Base-by-base conservation (phyloP, 1,284 basidiomycete genomes). In the Cryptococcus deneoformans region DNA sequence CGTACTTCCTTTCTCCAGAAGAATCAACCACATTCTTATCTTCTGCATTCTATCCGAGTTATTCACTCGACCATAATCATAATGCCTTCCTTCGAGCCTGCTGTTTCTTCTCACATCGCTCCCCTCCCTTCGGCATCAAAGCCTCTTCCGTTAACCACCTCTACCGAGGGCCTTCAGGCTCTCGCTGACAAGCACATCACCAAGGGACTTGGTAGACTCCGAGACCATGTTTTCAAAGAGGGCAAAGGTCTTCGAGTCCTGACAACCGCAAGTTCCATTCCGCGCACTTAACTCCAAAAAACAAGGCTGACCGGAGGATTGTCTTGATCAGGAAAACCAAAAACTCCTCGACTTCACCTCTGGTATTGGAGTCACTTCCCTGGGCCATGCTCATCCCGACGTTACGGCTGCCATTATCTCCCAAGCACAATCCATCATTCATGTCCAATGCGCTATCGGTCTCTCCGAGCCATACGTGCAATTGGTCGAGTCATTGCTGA, bases 351-450 rank as follows among this genome's bases (percentile, higher is more conserved):
- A 93, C 77, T 93, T 93, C 69, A 92, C 88, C 1, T 85, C 83
- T 67, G 92, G 92, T 9, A 93, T 93, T 66, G 70, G 69, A 55
- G 68, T 70, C n/a, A 67, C 65, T 10, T 76, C 73, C 53, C 66
- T 77, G 50, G 91, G 92, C 16, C 70, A 72, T 71, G 90, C 87
- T 66, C 89, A 95, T 73, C 90, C 90, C 0, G 86, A 84, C 71
- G 85, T 94, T 63, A 92, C 89, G 76, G 82, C 84, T 59, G 91
- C 91, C 9, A 91, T 91, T 4, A 89, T 89, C 24, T 85, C 89
- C 45, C 92, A 95, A 75, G 90, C 89, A 71, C 83, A 87, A 78
- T 85, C 84, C 34, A 82, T 93, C 60, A 87, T 91, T 7, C 90
- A 94, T 65, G 86, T 82, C 42, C 90, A 92, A 59, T 70, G 70